Conservation (phyloP, 2,329 filamentous ascomycete species). For the Stachybotrys chartarum region DNA sequence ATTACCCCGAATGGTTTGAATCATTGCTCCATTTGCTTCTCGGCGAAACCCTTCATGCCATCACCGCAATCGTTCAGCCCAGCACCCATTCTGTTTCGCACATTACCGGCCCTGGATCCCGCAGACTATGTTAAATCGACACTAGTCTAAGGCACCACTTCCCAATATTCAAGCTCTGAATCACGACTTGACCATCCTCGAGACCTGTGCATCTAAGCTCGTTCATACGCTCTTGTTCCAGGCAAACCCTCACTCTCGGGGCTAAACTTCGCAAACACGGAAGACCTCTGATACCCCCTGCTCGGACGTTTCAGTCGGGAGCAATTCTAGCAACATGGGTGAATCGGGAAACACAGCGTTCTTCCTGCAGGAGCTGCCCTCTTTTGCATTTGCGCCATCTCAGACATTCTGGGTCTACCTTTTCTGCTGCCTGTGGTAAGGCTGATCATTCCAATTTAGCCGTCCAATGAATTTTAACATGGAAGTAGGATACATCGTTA, state of each 20-base stretch:
- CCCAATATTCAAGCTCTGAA: not conserved
- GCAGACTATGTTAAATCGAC: too few relatives aligned
- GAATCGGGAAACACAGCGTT: not conserved
- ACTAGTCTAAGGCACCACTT: not conserved
- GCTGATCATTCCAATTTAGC: conserved; percentile 1
- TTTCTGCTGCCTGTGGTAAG: conserved; percentile 42
- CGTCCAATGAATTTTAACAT: not conserved
- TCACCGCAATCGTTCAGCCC: not conserved
- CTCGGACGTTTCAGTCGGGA: too few relatives aligned
- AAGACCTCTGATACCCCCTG: too few relatives aligned
- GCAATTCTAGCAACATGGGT: not conserved
- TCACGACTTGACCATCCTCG: not conserved
- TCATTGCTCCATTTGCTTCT: not conserved
- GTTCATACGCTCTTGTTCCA: not conserved
- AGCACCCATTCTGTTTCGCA: not conserved
- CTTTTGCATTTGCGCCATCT: not conserved
- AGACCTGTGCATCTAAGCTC: not conserved
- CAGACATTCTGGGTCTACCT: conserved; percentile 35
- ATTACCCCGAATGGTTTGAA: not conserved
- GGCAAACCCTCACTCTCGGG: too few relatives aligned
- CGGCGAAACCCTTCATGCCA: not conserved
- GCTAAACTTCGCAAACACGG: too few relatives aligned
- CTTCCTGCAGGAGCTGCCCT: not conserved
- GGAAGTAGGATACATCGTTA: conserved; percentile 73
- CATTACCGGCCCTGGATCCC: not conserved